phyloP scores from a whole-genome alignment of 257 asterid species.

The Coffea eugenioides region DNA sequence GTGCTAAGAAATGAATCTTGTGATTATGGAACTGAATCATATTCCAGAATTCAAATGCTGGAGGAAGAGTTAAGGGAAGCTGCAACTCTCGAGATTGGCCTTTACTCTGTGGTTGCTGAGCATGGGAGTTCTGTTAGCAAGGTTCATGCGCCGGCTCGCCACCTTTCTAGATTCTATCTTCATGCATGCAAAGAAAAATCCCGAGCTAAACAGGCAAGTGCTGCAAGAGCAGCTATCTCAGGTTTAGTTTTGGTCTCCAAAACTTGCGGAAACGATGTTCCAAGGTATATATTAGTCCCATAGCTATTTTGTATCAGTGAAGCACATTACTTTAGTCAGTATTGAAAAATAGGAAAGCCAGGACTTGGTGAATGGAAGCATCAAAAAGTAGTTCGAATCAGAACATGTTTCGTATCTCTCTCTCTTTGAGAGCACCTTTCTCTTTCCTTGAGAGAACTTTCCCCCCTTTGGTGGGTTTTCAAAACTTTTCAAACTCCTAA shows the following conservation, averaged over 20 bases:
- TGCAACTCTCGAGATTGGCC: constrained; percentile 76
- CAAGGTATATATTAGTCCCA: constrained; percentile 49
- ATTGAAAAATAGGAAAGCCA: constrained; percentile 1
- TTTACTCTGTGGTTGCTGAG: constrained; percentile 76
- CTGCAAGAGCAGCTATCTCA: constrained; percentile 76
- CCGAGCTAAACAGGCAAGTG: constrained; percentile 67
- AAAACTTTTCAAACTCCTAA: too few relatives aligned
- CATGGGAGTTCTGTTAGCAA: constrained; percentile 73
- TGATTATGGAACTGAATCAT: constrained; percentile 45
- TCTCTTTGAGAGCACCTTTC: too few relatives aligned
- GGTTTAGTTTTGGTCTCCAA: constrained; percentile 85
- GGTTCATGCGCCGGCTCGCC: constrained; percentile 88
- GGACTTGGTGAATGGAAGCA: neutral
- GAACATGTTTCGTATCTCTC: too few relatives aligned
- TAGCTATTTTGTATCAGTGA: neutral
- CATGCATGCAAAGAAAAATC: constrained; percentile 58
- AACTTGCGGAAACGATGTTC: constrained; percentile 92
- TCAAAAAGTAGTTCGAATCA: too few relatives aligned
- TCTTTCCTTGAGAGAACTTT: too few relatives aligned
- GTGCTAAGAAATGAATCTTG: constrained; percentile 32
- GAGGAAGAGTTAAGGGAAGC: constrained; percentile 85
- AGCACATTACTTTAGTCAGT: neutral
- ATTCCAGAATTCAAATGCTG: constrained; percentile 53
- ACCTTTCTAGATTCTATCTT: constrained; percentile 72
- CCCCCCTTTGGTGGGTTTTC: too few relatives aligned